A percentile compares a stretch with the other conserved stretches of the same genome.
phyloP scores from a whole-genome alignment of 768 basidiomycete species.

The Russula sp. region DNA sequence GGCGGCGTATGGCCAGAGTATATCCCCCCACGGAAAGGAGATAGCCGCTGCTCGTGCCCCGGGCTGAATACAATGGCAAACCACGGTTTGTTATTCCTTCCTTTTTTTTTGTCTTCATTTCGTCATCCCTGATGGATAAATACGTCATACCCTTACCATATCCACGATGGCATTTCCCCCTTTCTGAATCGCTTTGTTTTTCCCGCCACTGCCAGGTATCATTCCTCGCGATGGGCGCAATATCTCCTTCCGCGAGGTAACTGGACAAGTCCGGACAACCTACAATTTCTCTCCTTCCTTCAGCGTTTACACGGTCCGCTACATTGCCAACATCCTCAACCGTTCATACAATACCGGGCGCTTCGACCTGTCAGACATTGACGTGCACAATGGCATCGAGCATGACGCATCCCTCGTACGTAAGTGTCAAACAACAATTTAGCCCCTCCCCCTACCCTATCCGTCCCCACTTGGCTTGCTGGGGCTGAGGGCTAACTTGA shows the following conservation, averaged over 20 bases:
- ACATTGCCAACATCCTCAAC: constrained; percentile 54
- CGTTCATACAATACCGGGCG: constrained; percentile 55
- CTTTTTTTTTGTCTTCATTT: too few species aligned
- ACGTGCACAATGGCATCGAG: constrained; percentile 73
- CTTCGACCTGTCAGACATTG: constrained; percentile 64
- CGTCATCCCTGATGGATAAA: too few species aligned
- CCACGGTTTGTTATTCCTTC: constrained; percentile 51
- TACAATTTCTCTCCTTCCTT: constrained; percentile 73
- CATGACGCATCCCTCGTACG: constrained; percentile 64
- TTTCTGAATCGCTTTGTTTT: neutral
- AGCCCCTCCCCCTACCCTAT: too few species aligned
- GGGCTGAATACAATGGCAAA: constrained; percentile 80
- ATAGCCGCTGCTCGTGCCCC: constrained; percentile 72
- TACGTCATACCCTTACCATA: neutral
- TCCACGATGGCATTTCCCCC: neutral
- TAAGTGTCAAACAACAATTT: constrained; percentile 36
- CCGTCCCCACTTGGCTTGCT: neutral
- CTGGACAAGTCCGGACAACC: constrained; percentile 46
- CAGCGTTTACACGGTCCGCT: constrained; percentile 62
- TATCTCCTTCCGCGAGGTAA: constrained; percentile 57
- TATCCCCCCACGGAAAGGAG: constrained; percentile 52
- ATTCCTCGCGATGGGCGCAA: constrained; percentile 64
- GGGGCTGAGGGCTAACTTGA: neutral
- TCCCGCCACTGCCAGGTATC: constrained; percentile 37
- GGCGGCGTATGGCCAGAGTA: constrained; percentile 70